phyloP scores from a whole-genome alignment of 2,329 filamentous ascomycete genomes.

The Xylariomycetidae sp. region DNA sequence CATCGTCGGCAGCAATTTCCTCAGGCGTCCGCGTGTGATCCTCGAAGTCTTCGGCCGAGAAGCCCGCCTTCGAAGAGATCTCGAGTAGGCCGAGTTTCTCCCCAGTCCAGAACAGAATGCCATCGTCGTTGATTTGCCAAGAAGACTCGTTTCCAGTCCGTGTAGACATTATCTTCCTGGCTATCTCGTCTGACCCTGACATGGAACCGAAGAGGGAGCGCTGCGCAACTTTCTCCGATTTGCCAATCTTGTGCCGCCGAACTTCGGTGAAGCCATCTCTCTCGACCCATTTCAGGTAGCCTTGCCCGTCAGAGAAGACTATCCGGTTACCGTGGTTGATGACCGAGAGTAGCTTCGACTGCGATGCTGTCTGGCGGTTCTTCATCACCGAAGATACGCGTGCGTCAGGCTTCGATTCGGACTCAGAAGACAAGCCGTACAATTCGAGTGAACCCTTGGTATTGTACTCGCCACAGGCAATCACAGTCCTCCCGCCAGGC shows the following conservation, averaged over 20 bases:
- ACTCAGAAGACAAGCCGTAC: slow-evolving; percentile 55
- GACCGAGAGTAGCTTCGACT: slow-evolving; percentile 75
- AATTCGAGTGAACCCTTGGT: slow-evolving; percentile 84
- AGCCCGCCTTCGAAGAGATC: slow-evolving; percentile 50
- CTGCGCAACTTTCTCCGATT: slow-evolving; percentile 41
- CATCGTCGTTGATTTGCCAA: slow-evolving; percentile 46
- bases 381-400: slow-evolving; percentile 47
- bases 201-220: slow-evolving; percentile 46
- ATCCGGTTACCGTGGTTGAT: slow-evolving; percentile 75
- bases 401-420: slow-evolving; percentile 7
- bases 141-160: slow-evolving; percentile 26
- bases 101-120: slow-evolving; percentile 82
- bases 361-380: slow-evolving; percentile 78
- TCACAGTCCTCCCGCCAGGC: slow-evolving; percentile 56
- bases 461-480: slow-evolving; percentile 86
- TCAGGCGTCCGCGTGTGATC: slow-evolving; percentile 36
- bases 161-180: slow-evolving; percentile 70
- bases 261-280: slow-evolving; percentile 66
- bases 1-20: slow-evolving; percentile 43
- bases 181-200: slow-evolving; percentile 62
- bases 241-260: slow-evolving; percentile 47
- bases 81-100: slow-evolving; percentile 70
- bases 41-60: slow-evolving; percentile 46
- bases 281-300: slow-evolving; percentile 85
- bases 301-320: slow-evolving; percentile 77